phyloP scores from a whole-genome alignment of 495 filamentous ascomycete genomes.

The Neurospora sp. region DNA sequence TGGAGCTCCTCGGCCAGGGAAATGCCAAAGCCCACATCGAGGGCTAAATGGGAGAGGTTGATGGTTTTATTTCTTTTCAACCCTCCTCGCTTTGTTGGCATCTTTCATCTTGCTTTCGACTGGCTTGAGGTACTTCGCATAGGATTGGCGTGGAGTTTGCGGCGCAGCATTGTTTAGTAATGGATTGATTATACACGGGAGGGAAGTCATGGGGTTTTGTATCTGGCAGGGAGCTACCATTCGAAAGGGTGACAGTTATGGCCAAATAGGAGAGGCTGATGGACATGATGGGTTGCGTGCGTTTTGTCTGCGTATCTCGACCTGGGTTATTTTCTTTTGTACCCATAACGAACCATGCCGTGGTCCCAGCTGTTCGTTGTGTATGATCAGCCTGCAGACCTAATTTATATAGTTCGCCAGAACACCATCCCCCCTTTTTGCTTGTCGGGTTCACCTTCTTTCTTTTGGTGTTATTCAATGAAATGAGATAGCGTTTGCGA shows the following conservation, averaged over 20 bases:
- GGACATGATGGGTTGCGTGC: not conserved
- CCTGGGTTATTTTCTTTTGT: not conserved
- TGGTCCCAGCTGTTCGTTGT: not conserved
- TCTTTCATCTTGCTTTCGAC: conserved; percentile 6
- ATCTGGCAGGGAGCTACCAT: conserved; percentile 10
- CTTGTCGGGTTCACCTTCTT: not conserved
- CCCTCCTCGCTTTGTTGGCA: conserved; percentile 15
- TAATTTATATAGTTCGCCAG: not conserved
- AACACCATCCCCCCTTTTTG: not conserved
- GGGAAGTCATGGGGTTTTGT: conserved; percentile 10
- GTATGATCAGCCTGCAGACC: not conserved
- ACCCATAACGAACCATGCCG: not conserved
- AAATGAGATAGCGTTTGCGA: not conserved
- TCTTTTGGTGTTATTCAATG: not conserved
- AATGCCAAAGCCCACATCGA: conserved; percentile 46
- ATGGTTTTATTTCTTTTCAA: conserved; percentile 1
- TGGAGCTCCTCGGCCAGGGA: conserved; percentile 69
- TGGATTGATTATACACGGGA: conserved; percentile 15
- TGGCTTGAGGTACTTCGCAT: conserved; percentile 17
- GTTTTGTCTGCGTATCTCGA: not conserved
- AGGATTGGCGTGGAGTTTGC: conserved; percentile 28
- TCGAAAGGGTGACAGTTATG: not conserved
- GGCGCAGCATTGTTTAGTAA: conserved; percentile 28
- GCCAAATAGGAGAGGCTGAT: not conserved
- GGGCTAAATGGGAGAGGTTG: conserved; percentile 25